phyloP scores from a whole-genome alignment of 2,329 filamentous ascomycete genomes.

The Grosmannia huntii region DNA sequence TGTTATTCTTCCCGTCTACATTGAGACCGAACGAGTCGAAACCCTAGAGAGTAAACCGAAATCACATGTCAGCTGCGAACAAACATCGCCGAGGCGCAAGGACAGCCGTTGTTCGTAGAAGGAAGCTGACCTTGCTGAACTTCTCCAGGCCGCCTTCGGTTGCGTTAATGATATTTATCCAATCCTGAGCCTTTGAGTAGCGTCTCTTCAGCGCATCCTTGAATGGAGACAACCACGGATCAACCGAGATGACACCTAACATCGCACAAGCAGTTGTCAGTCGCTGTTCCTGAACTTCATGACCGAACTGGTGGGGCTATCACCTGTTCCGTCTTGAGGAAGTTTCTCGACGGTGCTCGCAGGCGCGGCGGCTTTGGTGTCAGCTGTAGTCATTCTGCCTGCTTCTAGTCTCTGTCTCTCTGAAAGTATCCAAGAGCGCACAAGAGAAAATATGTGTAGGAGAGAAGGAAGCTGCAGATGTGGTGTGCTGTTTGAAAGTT shows the following conservation, averaged over 20 bases:
- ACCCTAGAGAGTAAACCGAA: slow-evolving; percentile 41
- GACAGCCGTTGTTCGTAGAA: not conserved
- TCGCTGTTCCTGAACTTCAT: not conserved
- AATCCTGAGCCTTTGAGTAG: slow-evolving; percentile 67
- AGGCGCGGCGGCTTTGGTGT: not conserved
- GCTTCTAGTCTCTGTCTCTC: not conserved
- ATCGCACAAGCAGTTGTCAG: not conserved
- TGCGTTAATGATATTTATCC: slow-evolving; percentile 74
- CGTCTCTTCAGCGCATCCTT: slow-evolving; percentile 62
- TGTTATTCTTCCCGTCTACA: slow-evolving; percentile 67
- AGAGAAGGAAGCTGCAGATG: not conserved
- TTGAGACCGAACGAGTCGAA: slow-evolving; percentile 80
- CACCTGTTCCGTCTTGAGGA: slow-evolving; percentile 11
- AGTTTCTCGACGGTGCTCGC: slow-evolving; percentile 4
- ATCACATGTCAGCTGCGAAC: not conserved
- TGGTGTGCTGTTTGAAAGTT: not conserved
- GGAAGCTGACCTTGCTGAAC: slow-evolving; percentile 59
- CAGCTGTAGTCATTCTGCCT: not conserved
- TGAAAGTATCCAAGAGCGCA: not conserved
- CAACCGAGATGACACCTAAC: slow-evolving; percentile 73
- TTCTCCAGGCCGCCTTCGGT: slow-evolving; percentile 82
- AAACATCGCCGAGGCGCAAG: not conserved
- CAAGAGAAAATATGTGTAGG: not conserved
- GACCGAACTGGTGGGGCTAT: not conserved
- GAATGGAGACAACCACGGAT: slow-evolving; percentile 84